Conservation (phyloP, 2,329 filamentous ascomycete genomes). For the Xylaria sp. region DNA sequence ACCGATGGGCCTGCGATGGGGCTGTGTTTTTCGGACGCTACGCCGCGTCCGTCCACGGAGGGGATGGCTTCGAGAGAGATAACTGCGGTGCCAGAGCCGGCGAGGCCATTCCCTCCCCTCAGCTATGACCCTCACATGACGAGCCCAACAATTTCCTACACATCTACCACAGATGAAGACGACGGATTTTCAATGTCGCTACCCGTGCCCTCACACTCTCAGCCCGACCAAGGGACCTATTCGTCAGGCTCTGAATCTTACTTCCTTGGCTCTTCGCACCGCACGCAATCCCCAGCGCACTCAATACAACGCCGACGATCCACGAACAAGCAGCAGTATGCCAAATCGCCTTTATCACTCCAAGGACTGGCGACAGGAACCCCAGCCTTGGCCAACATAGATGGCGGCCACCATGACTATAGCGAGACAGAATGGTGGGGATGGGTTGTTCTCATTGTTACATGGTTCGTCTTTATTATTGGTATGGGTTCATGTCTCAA, state of each 20-base stretch:
- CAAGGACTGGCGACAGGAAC: slow-evolving; percentile 61
- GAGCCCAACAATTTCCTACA: slow-evolving; percentile 69
- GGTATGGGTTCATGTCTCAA: slow-evolving; percentile 96
- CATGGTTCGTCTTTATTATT: slow-evolving; percentile 95
- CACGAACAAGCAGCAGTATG: slow-evolving; percentile 56
- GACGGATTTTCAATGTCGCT: slow-evolving; percentile 73
- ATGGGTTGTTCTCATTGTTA: slow-evolving; percentile 89
- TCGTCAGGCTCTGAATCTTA: slow-evolving; percentile 74
- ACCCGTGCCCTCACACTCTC: slow-evolving; percentile 57
- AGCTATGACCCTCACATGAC: slow-evolving; percentile 52
- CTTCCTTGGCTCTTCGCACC: slow-evolving; percentile 56
- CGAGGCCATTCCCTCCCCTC: slow-evolving; percentile 31
- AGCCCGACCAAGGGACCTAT: slow-evolving; percentile 55
- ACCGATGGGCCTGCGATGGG: slow-evolving; percentile 52
- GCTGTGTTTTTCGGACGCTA: slow-evolving; percentile 60
- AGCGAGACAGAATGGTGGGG: slow-evolving; percentile 98
- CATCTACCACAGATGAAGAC: slow-evolving; percentile 86
- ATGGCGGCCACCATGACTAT: slow-evolving; percentile 82
- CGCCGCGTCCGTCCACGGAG: slow-evolving; percentile 60
- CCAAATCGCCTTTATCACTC: slow-evolving; percentile 71
- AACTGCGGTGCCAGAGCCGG: slow-evolving; percentile 43
- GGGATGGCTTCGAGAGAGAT: slow-evolving; percentile 55
- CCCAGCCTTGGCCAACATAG: slow-evolving; percentile 55
- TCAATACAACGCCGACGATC: slow-evolving; percentile 60
- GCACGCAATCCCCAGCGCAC: slow-evolving; percentile 36